These are phyloP conservation scores for Ambrosiella xylebori DNA, from an alignment of 2,329 filamentous ascomycete species.

Conservation along the genomic window DNA sequence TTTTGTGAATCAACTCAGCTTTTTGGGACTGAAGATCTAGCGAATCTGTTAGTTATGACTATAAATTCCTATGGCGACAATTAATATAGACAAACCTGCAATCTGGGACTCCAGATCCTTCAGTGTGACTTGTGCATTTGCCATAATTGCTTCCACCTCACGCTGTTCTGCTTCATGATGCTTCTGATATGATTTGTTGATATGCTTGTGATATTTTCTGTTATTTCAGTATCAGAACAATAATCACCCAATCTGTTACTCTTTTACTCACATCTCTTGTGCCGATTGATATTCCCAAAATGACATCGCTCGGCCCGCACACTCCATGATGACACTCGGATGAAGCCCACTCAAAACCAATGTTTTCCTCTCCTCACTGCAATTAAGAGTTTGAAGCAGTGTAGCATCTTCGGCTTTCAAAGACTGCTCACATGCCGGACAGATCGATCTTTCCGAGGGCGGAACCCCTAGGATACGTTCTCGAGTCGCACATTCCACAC, in stretches of 20 bases:
- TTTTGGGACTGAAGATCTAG: conserved; percentile 42
- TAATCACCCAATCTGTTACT: background rate
- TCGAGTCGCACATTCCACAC: conserved; percentile 50
- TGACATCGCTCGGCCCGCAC: conserved; percentile 56
- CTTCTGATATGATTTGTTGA: conserved; percentile 53
- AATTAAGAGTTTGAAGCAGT: conserved; percentile 52
- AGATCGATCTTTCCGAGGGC: conserved; percentile 28
- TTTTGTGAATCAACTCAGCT: conserved; percentile 47
- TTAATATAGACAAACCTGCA: conserved; percentile 26
- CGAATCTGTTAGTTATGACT: conserved; percentile 12
- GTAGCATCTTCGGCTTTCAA: conserved; percentile 60
- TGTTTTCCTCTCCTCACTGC: conserved; percentile 78
- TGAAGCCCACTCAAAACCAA: conserved; percentile 68
- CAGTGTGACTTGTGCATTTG: conserved; percentile 37
- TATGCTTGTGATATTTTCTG: conserved; percentile 52
- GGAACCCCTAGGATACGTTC: conserved; percentile 38
- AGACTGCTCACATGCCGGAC: conserved; percentile 57
- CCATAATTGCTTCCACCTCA: conserved; percentile 57
- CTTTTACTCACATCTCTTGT: conserved; percentile 52
- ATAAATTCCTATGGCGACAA: no score
- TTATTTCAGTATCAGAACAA: background rate
- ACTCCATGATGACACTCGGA: conserved; percentile 72
- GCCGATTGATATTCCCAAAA: conserved; percentile 81
- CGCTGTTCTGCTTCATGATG: conserved; percentile 47
- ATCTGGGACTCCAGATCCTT: conserved; percentile 43